Evolutionary conservation across 805 yeast genomes (phyloP).

Genomic region (Deakozyma indianensis): DNA sequence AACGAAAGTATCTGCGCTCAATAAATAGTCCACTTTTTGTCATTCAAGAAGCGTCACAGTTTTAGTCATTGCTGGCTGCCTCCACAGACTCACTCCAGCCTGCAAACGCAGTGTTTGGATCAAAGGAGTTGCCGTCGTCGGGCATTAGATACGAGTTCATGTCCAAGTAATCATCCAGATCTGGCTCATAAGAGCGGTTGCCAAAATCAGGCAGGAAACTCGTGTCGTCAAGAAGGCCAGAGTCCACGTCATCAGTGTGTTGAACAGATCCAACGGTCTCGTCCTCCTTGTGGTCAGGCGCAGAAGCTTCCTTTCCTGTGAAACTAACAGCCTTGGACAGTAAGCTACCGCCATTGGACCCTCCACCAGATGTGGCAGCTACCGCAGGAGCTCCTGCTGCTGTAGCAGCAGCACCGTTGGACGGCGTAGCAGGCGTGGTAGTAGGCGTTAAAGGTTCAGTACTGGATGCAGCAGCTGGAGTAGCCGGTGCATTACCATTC

Average conservation of each 20-base stretch:
- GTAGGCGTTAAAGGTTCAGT: background rate
- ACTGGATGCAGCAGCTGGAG: background rate
- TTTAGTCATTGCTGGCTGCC: background rate
- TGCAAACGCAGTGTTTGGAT: background rate
- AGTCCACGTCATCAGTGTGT: background rate
- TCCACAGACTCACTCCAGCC: background rate
- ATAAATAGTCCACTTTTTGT: background rate
- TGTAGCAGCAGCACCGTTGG: background rate
- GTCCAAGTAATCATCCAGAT: background rate
- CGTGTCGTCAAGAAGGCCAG: background rate
- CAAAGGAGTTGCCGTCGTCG: background rate
- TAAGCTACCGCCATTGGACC: background rate
- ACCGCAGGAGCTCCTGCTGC: background rate
- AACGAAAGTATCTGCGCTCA: background rate
- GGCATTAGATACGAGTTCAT: background rate
- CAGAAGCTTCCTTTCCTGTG: background rate
- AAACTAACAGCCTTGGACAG: background rate
- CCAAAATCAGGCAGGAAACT: background rate
- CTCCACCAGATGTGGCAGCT: background rate
- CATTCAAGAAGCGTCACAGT: background rate
- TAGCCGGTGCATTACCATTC: slow-evolving; percentile 1
- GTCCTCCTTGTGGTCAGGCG: background rate
- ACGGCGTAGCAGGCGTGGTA: background rate
- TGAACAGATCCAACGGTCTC: background rate
- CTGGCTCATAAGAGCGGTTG: background rate